Evolutionary conservation across 2,329 filamentous ascomycete species (phyloP), one percentile per base, ranked within the genome.

Genomic region (Arthrobotrys musiformis): DNA sequence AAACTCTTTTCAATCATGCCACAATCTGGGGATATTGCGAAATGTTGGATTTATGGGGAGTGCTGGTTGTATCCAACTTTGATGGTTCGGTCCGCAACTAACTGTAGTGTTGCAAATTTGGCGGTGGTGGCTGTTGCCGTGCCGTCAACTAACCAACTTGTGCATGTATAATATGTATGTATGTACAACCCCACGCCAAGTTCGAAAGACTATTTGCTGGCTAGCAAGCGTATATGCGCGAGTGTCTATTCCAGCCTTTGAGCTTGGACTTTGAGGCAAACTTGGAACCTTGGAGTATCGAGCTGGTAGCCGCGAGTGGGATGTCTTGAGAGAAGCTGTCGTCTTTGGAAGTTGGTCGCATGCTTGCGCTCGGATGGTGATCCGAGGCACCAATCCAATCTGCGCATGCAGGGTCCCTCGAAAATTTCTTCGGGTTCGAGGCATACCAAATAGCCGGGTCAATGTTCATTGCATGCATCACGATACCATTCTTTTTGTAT

Each of bases 21-120:
- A 58, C 33, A 58, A 40, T 24, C 54, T 40, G 54, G 54, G 33
- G 54, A 24, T 58, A 58, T 58, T 58, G 54, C 54, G 54, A 40
- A 19, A 40, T 26, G 37, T 48, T 6, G 37, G n/a, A n/a, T n/a
- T n/a, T 15, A 52, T 9, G 48, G 46, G 46, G 30, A 56, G 17
- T n/a, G n/a, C n/a, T n/a, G n/a, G n/a, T n/a, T n/a, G n/a, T n/a
- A n/a, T n/a, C n/a, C n/a, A n/a, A n/a, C n/a, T n/a, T n/a, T n/a
- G n/a, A n/a, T n/a, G n/a, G n/a, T n/a, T n/a, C n/a, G n/a, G n/a
- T n/a, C n/a, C n/a, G n/a, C n/a, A n/a, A n/a, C n/a, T n/a, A n/a
- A n/a, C n/a, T n/a, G 17, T 46, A 22, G 44, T 24, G 30, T 5
- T 35, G 30, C 30, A n/a, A n/a, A n/a, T n/a, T n/a, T n/a, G n/a